Base-by-base conservation (phyloP, 805 yeast genomes). In the Yamadazyma laniorum region DNA sequence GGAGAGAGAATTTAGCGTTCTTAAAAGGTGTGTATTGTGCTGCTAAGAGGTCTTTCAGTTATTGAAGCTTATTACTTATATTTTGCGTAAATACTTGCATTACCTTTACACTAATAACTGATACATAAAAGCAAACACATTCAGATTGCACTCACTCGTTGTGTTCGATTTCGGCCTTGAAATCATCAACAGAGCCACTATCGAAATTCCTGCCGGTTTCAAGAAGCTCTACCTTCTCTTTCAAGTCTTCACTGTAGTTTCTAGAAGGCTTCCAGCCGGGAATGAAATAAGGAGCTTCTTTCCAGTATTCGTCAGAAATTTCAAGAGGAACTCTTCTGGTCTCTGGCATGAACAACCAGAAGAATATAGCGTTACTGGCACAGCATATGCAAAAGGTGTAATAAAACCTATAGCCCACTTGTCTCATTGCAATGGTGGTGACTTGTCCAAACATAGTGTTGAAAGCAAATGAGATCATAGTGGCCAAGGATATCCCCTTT, bases 371-470 rank as follows among this genome's bases (percentile, higher is more conserved):
- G 43, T 59, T 56, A 16, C 43, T 39, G 12, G 36, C 39, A 32
- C 51, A 39, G 28, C 63, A 56, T 23, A 58, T 36, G 34, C 53
- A 47, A 40, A 56, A 57, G 14, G 47, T 28, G 27, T 36, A 44
- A 35, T 53, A 57, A 35, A 40, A 57, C 31, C 40, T 41, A 41
- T 49, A 58, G 8, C 56, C 52, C 35, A 56, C 51, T 19, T 39
- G 36, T 8, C 34, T 39, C 55, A 58, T 56, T 1, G 61, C 61
- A 19, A 43, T 40, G 25, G 42, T 44, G 12, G 62, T 58, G 14
- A 58, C 62, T 39, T 59, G 62, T 11, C 63, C 65, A 40, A 58
- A 51, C 63, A 59, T 59, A 6, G 63, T 58, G 39, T 58, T 58
- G 47, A 59, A 58, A 11, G 59, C 63, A 44, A 50, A 59, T 7